Conservation (phyloP, 352 stramenopile genomes). For the Phytophthora sojae region DNA sequence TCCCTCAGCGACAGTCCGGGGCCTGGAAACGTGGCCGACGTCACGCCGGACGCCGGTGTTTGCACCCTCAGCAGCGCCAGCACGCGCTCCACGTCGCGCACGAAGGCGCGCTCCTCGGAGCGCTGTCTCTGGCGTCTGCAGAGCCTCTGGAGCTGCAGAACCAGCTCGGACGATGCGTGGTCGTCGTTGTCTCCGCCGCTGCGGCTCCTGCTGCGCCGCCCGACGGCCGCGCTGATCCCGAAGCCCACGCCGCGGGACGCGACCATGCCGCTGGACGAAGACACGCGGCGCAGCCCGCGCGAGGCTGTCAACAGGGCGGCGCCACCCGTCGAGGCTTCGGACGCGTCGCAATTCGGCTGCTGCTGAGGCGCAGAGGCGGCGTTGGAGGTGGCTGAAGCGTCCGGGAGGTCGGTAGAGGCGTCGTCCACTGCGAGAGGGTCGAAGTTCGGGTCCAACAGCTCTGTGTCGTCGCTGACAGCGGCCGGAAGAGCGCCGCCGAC, state of each 20-base stretch:
- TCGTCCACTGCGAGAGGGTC: slow-evolving; percentile 14
- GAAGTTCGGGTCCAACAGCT: slow-evolving; percentile 6
- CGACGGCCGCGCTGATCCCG: slow-evolving; percentile 2
- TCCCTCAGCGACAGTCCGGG: slow-evolving; percentile 16
- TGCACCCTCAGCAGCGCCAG: slow-evolving; percentile 49
- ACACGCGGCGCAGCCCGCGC: slow-evolving; percentile 26
- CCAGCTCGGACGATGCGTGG: slow-evolving; percentile 53
- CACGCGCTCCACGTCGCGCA: slow-evolving; percentile 74
- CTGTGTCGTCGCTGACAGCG: not conserved
- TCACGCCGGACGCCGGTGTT: slow-evolving; percentile 12
- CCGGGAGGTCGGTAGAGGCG: not conserved
- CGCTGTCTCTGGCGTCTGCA: slow-evolving; percentile 72
- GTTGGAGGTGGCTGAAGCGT: not conserved
- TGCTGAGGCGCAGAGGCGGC: slow-evolving; percentile 16
- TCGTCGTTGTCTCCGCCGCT: slow-evolving; percentile 39
- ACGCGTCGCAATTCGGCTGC: slow-evolving; percentile 42
- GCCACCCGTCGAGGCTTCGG: slow-evolving; percentile 18
- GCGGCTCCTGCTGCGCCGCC: slow-evolving; percentile 28
- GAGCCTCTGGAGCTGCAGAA: slow-evolving; percentile 65
- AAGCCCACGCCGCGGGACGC: slow-evolving; percentile 3
- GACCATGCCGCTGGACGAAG: slow-evolving; percentile 14
- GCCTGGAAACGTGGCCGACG: slow-evolving; percentile 39
- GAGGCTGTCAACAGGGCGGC: slow-evolving; percentile 12
- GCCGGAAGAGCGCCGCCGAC: not conserved
- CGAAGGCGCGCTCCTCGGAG: slow-evolving; percentile 69